Evolutionary conservation across 2,329 filamentous ascomycete genomes (phyloP), one percentile per base, ranked within the genome.

Genomic region (Botryosphaeria agaves): DNA sequence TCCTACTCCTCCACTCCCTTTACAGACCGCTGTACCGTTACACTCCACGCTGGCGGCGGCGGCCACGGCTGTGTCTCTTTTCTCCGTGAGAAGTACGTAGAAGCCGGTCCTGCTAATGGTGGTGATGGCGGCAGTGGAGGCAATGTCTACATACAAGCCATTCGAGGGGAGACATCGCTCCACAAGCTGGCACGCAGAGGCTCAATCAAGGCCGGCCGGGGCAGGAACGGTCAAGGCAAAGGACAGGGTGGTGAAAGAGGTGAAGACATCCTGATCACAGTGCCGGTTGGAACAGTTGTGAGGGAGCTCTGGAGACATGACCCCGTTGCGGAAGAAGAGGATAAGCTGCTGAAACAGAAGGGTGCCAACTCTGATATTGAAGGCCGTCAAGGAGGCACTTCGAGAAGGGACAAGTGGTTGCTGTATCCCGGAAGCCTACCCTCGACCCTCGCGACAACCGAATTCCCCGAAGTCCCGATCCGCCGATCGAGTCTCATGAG

Each of bases 51-150:
- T 12, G 89, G 89, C 6, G 57, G 64, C 2, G 89, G 89, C 16
- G 89, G 89, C 6, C 76, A 89, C 47, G 89, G 89, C 38, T 98
- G 89, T 48, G 82, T 95, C 30, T 89, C 89, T 0, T 98, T 95
- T 49, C 59, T 91, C 26, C 76, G 87, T 14, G 89, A 98, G 45
- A 87, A 87, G 38, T 95, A 80, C 53, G 65, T 94, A 18, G 71
- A 76, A 26, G 76, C 92, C 39, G 89, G 89, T 0, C 89, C 89
- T 7, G 72, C 89, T 7, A 95, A 98, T 52, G 89, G 89, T 29
- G 89, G 89, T 35, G 84, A 98, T 48, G 89, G 89, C 25, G 89
- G 89, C 4, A 78, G 73, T 33, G 89, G 89, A 37, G 89, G 89
- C 23, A 91, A 79, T 44, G 64, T 98, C 40, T 95, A 92, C 52